Evolutionary conservation across 1,284 basidiomycete species (phyloP).

Genomic region (Malassezia caprae): DNA sequence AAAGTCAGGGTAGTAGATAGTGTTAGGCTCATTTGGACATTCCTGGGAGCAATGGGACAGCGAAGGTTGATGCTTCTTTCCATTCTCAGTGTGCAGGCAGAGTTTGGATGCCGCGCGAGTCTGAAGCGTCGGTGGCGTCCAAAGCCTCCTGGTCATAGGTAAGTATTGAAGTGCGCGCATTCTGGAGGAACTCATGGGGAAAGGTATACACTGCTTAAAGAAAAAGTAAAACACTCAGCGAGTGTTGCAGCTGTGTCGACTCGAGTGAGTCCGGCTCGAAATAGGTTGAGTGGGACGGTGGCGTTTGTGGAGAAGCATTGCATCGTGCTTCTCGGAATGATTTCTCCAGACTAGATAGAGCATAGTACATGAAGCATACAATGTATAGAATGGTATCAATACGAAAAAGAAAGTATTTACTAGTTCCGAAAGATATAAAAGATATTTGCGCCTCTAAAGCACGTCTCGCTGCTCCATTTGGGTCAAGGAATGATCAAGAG

Average conservation of each 20-base stretch:
- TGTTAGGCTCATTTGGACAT: neutral
- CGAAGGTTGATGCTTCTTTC: neutral
- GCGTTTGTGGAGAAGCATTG: neutral
- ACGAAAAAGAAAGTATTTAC: neutral
- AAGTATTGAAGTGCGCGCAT: neutral
- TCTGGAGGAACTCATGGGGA: neutral
- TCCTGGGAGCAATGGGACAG: neutral
- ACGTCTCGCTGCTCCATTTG: neutral
- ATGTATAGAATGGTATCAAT: too few relatives aligned
- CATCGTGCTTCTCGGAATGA: neutral
- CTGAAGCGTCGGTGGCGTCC: neutral
- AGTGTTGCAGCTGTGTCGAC: neutral
- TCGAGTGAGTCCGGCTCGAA: neutral
- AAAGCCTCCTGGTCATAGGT: neutral
- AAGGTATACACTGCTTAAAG: too few relatives aligned
- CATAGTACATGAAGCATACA: too few relatives aligned
- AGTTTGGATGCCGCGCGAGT: neutral
- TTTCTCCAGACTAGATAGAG: neutral
- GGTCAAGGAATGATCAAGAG: conserved; percentile 2
- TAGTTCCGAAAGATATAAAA: neutral
- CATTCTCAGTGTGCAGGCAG: neutral
- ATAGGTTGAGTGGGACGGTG: neutral
- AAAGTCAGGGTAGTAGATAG: neutral
- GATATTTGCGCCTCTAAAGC: neutral
- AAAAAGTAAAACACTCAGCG: too few relatives aligned